Evolutionary conservation across 176 grass and related monocot genomes (phyloP), one percentile per base, ranked within the genome.

Genomic region (Oryza glumipatula): DNA sequence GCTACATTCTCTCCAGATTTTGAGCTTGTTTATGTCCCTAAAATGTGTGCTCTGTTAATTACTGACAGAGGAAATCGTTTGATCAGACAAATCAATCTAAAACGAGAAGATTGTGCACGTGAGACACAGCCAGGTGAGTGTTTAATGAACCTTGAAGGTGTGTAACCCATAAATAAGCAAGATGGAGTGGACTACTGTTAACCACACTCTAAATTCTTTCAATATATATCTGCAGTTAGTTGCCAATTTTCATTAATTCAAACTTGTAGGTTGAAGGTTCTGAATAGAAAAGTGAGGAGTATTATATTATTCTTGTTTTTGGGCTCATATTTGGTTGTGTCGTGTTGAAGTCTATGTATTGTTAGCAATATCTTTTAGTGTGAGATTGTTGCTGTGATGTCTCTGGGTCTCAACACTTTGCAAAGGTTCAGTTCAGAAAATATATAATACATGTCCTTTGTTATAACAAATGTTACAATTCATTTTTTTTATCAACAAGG

Each of bases 11-110:
- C 90, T 0, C 5, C 52, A 39, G 88, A 92, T 41, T 95, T 92
- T 82, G 90, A 92, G 88, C 79, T 95, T 33, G 82, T 79, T n/a
- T 95, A 92, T 83, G 65, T 92, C 17, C 88, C 85, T 13, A 84
- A 88, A 86, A 86, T 80, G 5, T 95, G 93, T 83, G 82, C 93
- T 67, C 70, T 95, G 48, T 58, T 95, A 66, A 19, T 95, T 32
- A 72, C 86, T 69, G 93, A 95, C 85, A 85, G 90, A 86, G 93
- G 80, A 70, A 92, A 82, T 81, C 58, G 72, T 9, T 46, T 92
- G 80, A 84, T 95, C 77, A 82, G 93, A 36, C 88, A 86, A 88
- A 90, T 95, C 56, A 74, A 95, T 80, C 75, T 95, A 60, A 90
- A 88, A 72, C 78, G 68, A 26, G 79, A 92, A 87, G 80, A 92